Evolutionary conservation across 495 filamentous ascomycete genomes (phyloP), one percentile per base, ranked within the genome.

Genomic region (Geopyxis carbonaria): DNA sequence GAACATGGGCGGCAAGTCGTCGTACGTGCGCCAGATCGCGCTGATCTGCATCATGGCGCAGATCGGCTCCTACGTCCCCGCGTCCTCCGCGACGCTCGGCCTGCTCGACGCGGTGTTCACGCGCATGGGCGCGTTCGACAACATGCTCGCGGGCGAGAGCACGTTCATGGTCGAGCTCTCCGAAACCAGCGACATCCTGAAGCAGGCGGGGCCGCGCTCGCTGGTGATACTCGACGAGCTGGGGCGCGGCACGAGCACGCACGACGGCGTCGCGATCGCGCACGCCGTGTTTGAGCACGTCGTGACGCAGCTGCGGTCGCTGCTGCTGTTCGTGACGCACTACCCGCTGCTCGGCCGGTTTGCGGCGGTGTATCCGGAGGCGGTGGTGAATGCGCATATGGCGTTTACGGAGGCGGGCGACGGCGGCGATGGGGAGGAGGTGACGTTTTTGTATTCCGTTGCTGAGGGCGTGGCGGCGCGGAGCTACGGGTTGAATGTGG

Each of bases 81-180:
- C 86, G 19, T 58, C 62, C 13, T 70, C 73, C 2, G 75, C 89
- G 6, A 58, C 57, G 3, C 69, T 99, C 0, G 86, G 84, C 18
- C 72, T 93, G 46, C 62, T 87, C 9, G 89, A 95, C 54, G 83
- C 83, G 0, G 85, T 99, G 15, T 83, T 86, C 59, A 95, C 89
- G 0, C 76, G 89, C 36, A 95, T 95, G 87, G 89, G 89, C 30
- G 89, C 91, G 5, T 80, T 78, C 49, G 89, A 99, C 59, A 94
- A 93, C 59, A 80, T 99, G 64, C 78, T 99, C 56, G 80, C 80
- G 0, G 85, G 84, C 42, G 91, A 99, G 57, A 78, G 37, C 2
- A 99, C 89, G 0, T 99, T 99, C 64, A 93, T 93, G 86, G 86
- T 95, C 34, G 89, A 99, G 51, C 72, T 99, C 0, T 79, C 71